A percentile compares a stretch with the other conserved stretches of the same genome.
Evolutionary conservation across 768 basidiomycete species (phyloP).

Genomic region (Kwoniella newhampshirensis): DNA sequence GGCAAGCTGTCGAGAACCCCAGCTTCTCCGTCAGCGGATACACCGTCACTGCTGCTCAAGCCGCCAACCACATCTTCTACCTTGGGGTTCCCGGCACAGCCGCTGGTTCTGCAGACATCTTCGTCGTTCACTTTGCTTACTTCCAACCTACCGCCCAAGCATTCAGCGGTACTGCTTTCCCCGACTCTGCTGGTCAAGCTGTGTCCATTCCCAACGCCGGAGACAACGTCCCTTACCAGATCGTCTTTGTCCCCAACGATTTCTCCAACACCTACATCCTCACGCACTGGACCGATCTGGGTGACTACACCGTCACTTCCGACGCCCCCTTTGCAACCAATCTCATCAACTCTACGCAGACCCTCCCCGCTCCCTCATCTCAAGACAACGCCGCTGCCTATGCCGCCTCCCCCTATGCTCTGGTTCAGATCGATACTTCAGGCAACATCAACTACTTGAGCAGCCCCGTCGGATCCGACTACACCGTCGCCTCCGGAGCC

Average conservation of each 20-base stretch:
- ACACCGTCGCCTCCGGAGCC: conserved; percentile 37
- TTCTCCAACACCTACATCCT: conserved; percentile 70
- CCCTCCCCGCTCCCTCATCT: conserved; percentile 46
- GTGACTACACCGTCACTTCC: conserved; percentile 33
- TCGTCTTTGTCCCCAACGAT: conserved; percentile 76
- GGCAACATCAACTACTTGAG: conserved; percentile 52
- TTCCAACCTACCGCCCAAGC: conserved; percentile 65
- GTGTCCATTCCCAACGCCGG: conserved; percentile 66
- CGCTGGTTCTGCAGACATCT: conserved; percentile 73
- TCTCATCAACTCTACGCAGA: conserved; percentile 54
- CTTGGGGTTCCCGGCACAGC: conserved; percentile 66
- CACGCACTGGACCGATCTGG: conserved; percentile 55
- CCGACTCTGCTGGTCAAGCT: conserved; percentile 66
- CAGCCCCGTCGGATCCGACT: conserved; percentile 38
- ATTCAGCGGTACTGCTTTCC: conserved; percentile 65
- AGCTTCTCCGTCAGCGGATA: conserved; percentile 63
- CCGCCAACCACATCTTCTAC: conserved; percentile 83
- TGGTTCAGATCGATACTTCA: conserved; percentile 48
- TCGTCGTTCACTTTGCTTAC: conserved; percentile 79
- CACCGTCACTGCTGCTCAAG: conserved; percentile 75
- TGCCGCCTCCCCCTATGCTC: conserved; percentile 45
- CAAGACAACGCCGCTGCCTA: conserved; percentile 48
- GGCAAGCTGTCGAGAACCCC: conserved; percentile 64
- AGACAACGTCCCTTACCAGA: conserved; percentile 61
- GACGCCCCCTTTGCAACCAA: conserved; percentile 45